Conservation (phyloP, 2,329 filamentous ascomycete species). For the Curvularia sp. region DNA sequence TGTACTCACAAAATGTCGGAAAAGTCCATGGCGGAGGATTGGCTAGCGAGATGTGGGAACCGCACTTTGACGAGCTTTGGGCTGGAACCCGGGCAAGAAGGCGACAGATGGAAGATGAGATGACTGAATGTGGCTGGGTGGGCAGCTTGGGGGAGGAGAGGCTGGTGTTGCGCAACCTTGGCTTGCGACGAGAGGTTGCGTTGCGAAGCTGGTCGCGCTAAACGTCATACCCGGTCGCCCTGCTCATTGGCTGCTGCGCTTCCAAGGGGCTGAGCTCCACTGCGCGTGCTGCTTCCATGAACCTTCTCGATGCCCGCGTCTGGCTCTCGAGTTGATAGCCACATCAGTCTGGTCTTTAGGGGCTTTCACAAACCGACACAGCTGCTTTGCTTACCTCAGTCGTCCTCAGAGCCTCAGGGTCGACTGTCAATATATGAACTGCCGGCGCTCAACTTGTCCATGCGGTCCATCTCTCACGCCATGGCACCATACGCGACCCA, state of each 20-base stretch:
- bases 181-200: slow-evolving; percentile 18
- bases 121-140: slow-evolving; percentile 4
- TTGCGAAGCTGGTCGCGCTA: slow-evolving; percentile 15
- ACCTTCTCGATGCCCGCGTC: background rate
- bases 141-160: slow-evolving; percentile 6
- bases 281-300: background rate
- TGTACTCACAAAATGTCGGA: slow-evolving; percentile 84
- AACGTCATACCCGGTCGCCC: slow-evolving; percentile 18
- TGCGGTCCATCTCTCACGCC: background rate
- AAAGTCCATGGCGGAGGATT: slow-evolving; percentile 73
- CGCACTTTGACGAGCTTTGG: slow-evolving; percentile 39
- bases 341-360: background rate
- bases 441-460: background rate
- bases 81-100: background rate
- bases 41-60: slow-evolving; percentile 42
- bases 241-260: slow-evolving; percentile 15
- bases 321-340: background rate
- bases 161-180: slow-evolving; percentile 23
- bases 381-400: background rate
- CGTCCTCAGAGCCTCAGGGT: no score
- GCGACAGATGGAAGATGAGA: slow-evolving; percentile 11
- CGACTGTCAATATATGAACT: background rate
- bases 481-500: background rate
- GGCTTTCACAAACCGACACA: background rate
- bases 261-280: slow-evolving; percentile 10